phyloP scores from a whole-genome alignment of 192 early-diverging fungal genomes.

The Rhizophagus sp. region DNA sequence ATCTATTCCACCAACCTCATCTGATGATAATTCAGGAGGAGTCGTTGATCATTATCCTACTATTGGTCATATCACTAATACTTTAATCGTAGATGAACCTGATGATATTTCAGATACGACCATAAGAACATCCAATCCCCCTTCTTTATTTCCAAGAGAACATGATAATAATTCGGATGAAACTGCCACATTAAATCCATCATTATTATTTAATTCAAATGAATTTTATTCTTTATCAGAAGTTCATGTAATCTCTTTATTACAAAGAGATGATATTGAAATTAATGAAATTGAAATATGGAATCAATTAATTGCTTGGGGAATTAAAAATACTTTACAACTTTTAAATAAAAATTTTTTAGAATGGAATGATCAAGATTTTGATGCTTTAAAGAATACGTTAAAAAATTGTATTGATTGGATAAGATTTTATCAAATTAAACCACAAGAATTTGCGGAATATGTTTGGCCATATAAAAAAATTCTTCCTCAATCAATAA shows the following conservation, averaged over 20 bases:
- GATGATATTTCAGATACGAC: not conserved
- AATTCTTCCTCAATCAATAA: not conserved
- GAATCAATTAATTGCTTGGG: not conserved
- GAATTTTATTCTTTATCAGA: not conserved
- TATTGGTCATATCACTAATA: no score
- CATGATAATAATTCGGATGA: not conserved
- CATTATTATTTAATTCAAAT: conserved; percentile 9
- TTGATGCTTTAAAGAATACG: not conserved
- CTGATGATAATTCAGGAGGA: no score
- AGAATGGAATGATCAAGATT: not conserved
- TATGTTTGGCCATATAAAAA: not conserved
- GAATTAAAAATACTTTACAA: not conserved
- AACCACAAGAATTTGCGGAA: not conserved
- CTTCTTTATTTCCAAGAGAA: not conserved
- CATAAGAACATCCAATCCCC: not conserved
- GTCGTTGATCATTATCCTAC: no score
- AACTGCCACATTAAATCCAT: not conserved
- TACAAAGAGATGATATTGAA: not conserved
- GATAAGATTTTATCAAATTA: conserved; percentile 3
- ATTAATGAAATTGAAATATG: not conserved
- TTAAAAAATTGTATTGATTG: not conserved
- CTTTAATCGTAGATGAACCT: not conserved
- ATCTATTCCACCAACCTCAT: no score
- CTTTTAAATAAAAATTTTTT: not conserved
- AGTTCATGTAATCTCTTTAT: not conserved